phyloP scores from a whole-genome alignment of 1,284 basidiomycete species.

The Sporisorium reilianum region DNA sequence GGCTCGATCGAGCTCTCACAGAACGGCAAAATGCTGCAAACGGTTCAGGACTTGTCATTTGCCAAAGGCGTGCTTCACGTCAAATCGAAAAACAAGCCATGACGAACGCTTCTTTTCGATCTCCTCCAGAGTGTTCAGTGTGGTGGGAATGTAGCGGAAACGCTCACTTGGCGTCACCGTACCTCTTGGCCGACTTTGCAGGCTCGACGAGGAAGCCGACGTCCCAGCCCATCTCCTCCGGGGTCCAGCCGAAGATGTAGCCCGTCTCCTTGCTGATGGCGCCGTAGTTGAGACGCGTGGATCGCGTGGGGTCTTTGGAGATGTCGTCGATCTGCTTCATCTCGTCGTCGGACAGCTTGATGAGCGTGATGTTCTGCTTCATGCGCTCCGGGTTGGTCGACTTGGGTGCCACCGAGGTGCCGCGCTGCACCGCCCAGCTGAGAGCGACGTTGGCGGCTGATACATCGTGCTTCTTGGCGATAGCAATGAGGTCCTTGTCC shows the following conservation, averaged over 20 bases:
- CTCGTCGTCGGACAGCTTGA: conserved; percentile 76
- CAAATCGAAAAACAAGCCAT: not conserved
- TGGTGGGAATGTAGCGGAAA: too few relatives aligned
- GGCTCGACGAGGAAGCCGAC: conserved; percentile 30
- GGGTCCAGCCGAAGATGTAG: conserved; percentile 47
- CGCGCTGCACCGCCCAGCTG: conserved; percentile 80
- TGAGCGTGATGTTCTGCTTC: conserved; percentile 78
- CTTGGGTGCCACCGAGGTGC: conserved; percentile 55
- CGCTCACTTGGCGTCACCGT: conserved; percentile 4
- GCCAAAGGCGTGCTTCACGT: conserved; percentile 44
- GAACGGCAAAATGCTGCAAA: conserved; percentile 19
- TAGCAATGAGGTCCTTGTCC: conserved; percentile 77
- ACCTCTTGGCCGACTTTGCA: conserved; percentile 14
- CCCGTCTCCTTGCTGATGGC: conserved; percentile 39
- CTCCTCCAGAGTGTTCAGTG: too few relatives aligned
- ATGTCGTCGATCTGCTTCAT: conserved; percentile 69
- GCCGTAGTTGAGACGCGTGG: conserved; percentile 31
- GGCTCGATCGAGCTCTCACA: conserved; percentile 24
- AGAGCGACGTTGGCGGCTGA: conserved; percentile 76
- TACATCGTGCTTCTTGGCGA: conserved; percentile 75
- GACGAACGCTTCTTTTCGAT: too few relatives aligned
- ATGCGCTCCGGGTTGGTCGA: conserved; percentile 77
- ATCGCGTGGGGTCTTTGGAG: conserved; percentile 45
- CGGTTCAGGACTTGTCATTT: conserved; percentile 39
- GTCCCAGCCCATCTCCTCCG: conserved; percentile 60